Evolutionary conservation across 768 basidiomycete genomes (phyloP).

Genomic region (Lanmaoa rubissima): DNA sequence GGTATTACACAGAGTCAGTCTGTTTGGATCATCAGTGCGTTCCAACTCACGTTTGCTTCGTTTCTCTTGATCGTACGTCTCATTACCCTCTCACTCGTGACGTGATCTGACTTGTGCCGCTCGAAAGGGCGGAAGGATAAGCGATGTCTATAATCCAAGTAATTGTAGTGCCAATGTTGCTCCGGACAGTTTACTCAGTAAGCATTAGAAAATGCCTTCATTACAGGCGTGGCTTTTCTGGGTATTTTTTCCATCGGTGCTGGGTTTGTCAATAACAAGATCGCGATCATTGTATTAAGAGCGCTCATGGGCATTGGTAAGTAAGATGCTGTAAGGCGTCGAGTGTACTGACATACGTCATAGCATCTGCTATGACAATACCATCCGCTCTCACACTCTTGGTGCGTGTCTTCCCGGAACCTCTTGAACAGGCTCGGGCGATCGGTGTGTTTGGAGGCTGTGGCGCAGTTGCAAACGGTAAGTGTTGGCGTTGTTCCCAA

Average conservation of each 20-base stretch:
- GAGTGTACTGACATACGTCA: constrained; percentile 1
- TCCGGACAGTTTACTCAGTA: constrained; percentile 29
- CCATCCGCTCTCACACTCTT: constrained; percentile 52
- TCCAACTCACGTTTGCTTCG: constrained; percentile 47
- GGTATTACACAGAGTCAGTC: constrained; percentile 11
- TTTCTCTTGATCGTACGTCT: constrained; percentile 30
- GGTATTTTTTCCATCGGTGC: constrained; percentile 43
- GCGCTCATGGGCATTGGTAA: constrained; percentile 49
- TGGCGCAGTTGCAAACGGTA: constrained; percentile 47
- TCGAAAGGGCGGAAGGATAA: constrained; percentile 25
- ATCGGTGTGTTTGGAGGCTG: constrained; percentile 47
- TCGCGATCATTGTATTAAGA: constrained; percentile 49
- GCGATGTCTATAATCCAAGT: constrained; percentile 33
- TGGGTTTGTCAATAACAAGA: constrained; percentile 47
- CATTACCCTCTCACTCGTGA: background rate
- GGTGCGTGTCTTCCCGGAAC: constrained; percentile 49
- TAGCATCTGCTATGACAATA: constrained; percentile 49
- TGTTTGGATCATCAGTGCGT: constrained; percentile 42
- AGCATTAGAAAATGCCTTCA: constrained; percentile 42
- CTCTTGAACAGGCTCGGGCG: constrained; percentile 45
- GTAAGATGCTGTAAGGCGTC: background rate
- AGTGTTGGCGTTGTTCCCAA: background rate
- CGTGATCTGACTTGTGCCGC: constrained; percentile 6
- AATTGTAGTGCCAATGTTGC: constrained; percentile 12
- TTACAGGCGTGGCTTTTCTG: constrained; percentile 39